Base-by-base conservation (phyloP, 768 basidiomycete species). In the Auricularia auricula-judae region DNA sequence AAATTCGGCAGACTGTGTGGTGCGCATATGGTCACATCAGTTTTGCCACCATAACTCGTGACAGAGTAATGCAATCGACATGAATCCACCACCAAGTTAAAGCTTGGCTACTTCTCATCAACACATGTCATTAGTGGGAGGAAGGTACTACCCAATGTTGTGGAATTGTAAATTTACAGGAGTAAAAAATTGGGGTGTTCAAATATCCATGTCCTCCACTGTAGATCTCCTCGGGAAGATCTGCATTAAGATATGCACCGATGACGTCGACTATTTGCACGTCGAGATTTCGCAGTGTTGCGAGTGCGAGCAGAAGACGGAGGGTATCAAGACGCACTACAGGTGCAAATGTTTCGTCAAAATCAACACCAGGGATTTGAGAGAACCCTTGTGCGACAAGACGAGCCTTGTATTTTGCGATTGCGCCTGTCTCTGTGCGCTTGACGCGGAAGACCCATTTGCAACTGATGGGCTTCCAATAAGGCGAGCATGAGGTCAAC, bases 351-450 rank as follows among this genome's bases (percentile, higher is more conserved):
- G 23, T 23, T 1, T 23, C 23, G 1, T 23, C 23, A 23, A 70
- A 80, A 64, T 78, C 78, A 34, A 75, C 68, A 35, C 79, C 76
- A n/a, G 71, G 74, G 59, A 68, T 68, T 65, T 82, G 78, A 1
- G 74, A 69, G 68, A 74, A 81, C 1, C 76, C 75, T 66, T 73
- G 65, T 2, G 73, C 74, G 16, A 73, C 74, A 18, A 75, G 66
- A 35, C 73, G 71, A 0, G 74, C 76, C 66, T 81, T 81, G 65
- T 72, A 73, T 14, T 73, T 64, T 0, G 69, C 66, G 0, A 71
- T 65, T 4, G 64, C 58, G 2, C 74, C 76, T 34, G 68, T 35
- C 7, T 61, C 62, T 62, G 75, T 69, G n/a, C 63, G 33, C 65
- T 77, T 78, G 2, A 67, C 35, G 0, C 62, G 65, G 64, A 71